Conservation (phyloP, 1,284 basidiomycete genomes). For the Ganoderma multipileum region DNA sequence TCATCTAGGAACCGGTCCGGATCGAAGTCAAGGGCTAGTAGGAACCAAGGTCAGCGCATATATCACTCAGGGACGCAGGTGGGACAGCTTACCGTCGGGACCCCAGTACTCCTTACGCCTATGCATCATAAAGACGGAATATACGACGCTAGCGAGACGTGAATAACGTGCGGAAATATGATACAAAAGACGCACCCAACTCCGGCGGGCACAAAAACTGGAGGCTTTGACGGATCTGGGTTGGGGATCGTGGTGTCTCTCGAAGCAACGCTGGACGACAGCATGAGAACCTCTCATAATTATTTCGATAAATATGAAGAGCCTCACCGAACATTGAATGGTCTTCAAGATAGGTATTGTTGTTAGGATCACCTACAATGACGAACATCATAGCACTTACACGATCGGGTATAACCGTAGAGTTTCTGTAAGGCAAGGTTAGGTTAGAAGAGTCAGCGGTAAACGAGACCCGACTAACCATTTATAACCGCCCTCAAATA, state of each 20-base stretch:
- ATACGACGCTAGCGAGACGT: slow-evolving; percentile 26
- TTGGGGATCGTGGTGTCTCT: slow-evolving; percentile 24
- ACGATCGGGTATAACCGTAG: slow-evolving; percentile 43
- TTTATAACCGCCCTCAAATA: slow-evolving; percentile 45
- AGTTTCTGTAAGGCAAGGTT: slow-evolving; percentile 31
- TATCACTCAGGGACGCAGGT: background rate
- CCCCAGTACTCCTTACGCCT: slow-evolving; percentile 40
- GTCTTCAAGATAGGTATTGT: slow-evolving; percentile 24
- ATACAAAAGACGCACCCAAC: slow-evolving; percentile 25
- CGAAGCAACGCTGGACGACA: slow-evolving; percentile 22
- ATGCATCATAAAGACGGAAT: slow-evolving; percentile 40
- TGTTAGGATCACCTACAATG: background rate
- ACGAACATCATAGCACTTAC: slow-evolving; percentile 33
- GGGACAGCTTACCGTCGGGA: slow-evolving; percentile 29
- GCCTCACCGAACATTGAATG: slow-evolving; percentile 35
- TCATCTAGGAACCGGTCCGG: slow-evolving; percentile 67
- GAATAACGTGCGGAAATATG: background rate
- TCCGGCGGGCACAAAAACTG: slow-evolving; percentile 34
- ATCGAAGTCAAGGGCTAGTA: slow-evolving; percentile 56
- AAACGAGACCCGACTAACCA: slow-evolving; percentile 16
- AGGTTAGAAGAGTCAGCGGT: background rate
- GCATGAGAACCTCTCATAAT: too few relatives aligned
- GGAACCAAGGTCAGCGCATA: background rate
- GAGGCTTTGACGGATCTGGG: slow-evolving; percentile 31
- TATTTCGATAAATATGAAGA: too few relatives aligned